Percentiles rank a stretch among this genome's conserved stretches.
Conservation (phyloP, 176 grass and related monocot species). For the Pharus latifolius region DNA sequence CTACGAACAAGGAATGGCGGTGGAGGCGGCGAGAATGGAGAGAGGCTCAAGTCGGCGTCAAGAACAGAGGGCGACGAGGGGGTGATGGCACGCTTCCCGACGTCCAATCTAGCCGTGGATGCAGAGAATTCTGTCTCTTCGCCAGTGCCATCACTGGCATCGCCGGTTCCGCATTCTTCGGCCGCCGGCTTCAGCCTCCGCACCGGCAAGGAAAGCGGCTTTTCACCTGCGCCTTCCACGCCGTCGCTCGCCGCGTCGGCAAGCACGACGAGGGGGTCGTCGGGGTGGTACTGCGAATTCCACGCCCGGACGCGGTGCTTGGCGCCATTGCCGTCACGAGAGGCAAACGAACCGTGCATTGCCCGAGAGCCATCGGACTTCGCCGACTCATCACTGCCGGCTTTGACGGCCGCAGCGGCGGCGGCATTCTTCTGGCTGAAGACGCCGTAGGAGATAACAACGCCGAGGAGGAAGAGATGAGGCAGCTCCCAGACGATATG, state of each 20-base stretch:
- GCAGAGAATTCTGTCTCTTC: conserved; percentile 29
- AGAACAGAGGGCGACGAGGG: conserved; percentile 38
- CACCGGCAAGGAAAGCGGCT: conserved; percentile 47
- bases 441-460: conserved; percentile 57
- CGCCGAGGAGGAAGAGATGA: conserved; percentile 58
- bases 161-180: neutral
- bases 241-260: conserved; percentile 17
- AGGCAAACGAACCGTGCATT: conserved; percentile 3
- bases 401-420: neutral
- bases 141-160: neutral
- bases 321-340: neutral
- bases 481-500: conserved; percentile 65
- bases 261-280: conserved; percentile 47
- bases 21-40: neutral
- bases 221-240: conserved; percentile 5
- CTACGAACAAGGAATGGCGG: neutral
- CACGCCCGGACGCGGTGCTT: conserved; percentile 22
- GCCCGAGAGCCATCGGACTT: conserved; percentile 2
- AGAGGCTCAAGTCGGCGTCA: neutral
- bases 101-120: conserved; percentile 19
- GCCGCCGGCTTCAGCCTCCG: conserved; percentile 37
- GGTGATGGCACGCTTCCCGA: neutral
- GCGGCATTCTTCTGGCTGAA: conserved; percentile 31
- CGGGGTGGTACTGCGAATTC: conserved; percentile 46
- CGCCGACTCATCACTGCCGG: neutral